phyloP scores from a whole-genome alignment of 176 grass and related monocot genomes.

The Triticum turgidum region DNA sequence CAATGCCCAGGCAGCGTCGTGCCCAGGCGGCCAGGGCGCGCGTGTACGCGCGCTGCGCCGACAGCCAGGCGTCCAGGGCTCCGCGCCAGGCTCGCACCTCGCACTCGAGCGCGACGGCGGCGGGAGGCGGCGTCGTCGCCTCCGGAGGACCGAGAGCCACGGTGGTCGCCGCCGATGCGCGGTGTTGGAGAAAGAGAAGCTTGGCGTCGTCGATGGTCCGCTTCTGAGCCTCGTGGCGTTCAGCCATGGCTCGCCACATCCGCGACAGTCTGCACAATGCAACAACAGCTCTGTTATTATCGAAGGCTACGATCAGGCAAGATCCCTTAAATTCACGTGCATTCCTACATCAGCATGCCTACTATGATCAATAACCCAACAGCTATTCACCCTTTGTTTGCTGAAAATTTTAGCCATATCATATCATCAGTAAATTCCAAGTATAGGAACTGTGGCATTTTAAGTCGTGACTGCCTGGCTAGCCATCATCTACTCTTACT shows the following conservation, averaged over 20 bases:
- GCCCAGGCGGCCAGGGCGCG: conserved; percentile 71
- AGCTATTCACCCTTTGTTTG: background rate
- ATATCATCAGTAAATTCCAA: background rate
- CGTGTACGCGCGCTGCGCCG: conserved; percentile 72
- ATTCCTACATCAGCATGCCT: background rate
- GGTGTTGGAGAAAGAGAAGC: conserved; percentile 63
- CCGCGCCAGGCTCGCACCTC: conserved; percentile 73
- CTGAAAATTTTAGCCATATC: background rate
- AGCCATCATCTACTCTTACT: background rate
- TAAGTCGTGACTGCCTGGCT: background rate
- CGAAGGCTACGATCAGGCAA: background rate
- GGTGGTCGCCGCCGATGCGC: conserved; percentile 30
- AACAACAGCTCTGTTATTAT: background rate
- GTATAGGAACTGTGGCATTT: background rate
- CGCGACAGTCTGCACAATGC: conserved; percentile 54
- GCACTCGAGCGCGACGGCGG: conserved; percentile 49
- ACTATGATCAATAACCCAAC: background rate
- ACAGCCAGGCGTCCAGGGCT: conserved; percentile 63
- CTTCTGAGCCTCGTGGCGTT: conserved; percentile 82
- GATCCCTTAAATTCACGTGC: background rate
- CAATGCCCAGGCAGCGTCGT: conserved; percentile 54
- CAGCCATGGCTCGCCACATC: conserved; percentile 93
- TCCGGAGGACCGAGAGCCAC: conserved; percentile 26
- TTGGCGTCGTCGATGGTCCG: conserved; percentile 78
- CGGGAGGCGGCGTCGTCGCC: conserved; percentile 21